These are phyloP conservation scores for Silene uniflora DNA, from an alignment of 148 eudicot species.

Conservation along the genomic window DNA sequence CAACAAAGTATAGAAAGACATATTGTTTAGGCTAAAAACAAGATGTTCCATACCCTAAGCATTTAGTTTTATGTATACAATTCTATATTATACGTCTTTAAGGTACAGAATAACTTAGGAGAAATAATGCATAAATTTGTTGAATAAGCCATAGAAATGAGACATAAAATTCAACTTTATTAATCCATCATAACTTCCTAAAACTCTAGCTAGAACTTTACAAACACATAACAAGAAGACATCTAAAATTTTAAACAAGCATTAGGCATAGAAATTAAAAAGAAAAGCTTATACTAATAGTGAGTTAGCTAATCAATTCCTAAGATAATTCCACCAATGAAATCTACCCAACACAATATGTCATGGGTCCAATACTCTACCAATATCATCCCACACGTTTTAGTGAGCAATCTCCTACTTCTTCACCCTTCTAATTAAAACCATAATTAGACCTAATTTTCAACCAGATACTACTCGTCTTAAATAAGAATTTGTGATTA, in stretches of 20 bases:
- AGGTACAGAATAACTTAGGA: too few relatives aligned
- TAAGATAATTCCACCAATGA: slow-evolving; percentile 23
- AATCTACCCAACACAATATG: slow-evolving; percentile 16
- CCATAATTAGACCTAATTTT: neutral
- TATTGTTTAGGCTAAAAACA: too few relatives aligned
- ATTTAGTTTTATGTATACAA: too few relatives aligned
- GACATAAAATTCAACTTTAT: neutral
- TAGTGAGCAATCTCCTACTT: too few relatives aligned
- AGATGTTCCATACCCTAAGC: too few relatives aligned
- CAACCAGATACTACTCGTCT: neutral
- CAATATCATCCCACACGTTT: slow-evolving; percentile 14
- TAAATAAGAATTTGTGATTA: neutral
- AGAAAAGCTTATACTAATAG: neutral
- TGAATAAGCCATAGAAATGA: neutral
- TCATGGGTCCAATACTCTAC: slow-evolving; percentile 29
- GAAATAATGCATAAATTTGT: too few relatives aligned
- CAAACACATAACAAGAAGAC: slow-evolving; percentile 16
- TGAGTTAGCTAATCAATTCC: slow-evolving; percentile 10
- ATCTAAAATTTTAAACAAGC: neutral
- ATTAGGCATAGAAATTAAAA: slow-evolving; percentile 4
- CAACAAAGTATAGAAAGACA: too few relatives aligned
- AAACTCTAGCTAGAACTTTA: slow-evolving; percentile 14
- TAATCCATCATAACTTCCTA: slow-evolving; percentile 1
- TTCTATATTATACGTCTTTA: too few relatives aligned
- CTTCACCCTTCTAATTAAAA: neutral